phyloP scores from a whole-genome alignment of 1,139 yeast genomes.

The Kluyveromyces sp. region DNA sequence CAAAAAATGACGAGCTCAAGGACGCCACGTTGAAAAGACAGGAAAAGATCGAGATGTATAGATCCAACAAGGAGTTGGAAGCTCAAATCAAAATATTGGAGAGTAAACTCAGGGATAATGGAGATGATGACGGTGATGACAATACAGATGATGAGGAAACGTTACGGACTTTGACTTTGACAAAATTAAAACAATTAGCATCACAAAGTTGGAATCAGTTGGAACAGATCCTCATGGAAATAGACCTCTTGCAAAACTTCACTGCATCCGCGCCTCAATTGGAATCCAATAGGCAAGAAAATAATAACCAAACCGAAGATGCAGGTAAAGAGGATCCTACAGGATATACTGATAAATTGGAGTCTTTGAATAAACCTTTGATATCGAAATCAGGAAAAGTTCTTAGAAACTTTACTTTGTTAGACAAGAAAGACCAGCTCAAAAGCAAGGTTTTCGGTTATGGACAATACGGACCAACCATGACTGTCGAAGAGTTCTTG shows the following conservation, averaged over 20 bases:
- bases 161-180: slow-evolving; percentile 45
- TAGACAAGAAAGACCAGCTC: slow-evolving; percentile 50
- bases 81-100: slow-evolving; percentile 37
- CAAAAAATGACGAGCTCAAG: slow-evolving; percentile 17
- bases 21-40: slow-evolving; percentile 55
- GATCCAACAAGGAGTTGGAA: slow-evolving; percentile 49
- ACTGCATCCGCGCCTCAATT: slow-evolving; percentile 14
- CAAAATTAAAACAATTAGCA: slow-evolving; percentile 46
- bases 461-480: slow-evolving; percentile 88
- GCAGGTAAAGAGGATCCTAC: slow-evolving; percentile 23
- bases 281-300: slow-evolving; percentile 6
- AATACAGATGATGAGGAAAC: slow-evolving; percentile 41
- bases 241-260: slow-evolving; percentile 25
- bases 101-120: slow-evolving; percentile 21
- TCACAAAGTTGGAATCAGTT: slow-evolving; percentile 44
- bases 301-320: neutral
- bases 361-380: slow-evolving; percentile 36
- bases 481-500: slow-evolving; percentile 87
- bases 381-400: slow-evolving; percentile 67
- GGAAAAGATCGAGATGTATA: slow-evolving; percentile 64
- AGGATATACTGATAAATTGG: slow-evolving; percentile 50
- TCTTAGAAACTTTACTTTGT: slow-evolving; percentile 75
- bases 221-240: slow-evolving; percentile 23
- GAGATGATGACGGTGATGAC: slow-evolving; percentile 25
- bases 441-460: slow-evolving; percentile 72